Percentiles rank a stretch among this genome's conserved stretches.
phyloP scores from a whole-genome alignment of 768 basidiomycete species.

The Suillus decipiens region DNA sequence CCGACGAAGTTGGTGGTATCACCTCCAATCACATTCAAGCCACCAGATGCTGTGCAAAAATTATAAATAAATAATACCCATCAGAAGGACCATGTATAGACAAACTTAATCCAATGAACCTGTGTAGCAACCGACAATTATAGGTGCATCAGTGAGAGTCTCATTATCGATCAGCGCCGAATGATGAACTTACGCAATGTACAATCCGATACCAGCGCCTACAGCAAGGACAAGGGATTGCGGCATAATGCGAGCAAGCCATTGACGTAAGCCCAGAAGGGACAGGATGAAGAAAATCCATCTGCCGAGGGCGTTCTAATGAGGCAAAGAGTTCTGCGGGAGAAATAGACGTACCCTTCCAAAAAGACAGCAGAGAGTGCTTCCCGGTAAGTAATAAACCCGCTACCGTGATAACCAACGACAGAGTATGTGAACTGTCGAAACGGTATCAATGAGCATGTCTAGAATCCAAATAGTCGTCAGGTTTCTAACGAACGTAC shows the following conservation, averaged over 20 bases:
- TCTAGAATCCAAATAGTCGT: background rate
- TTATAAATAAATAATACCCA: slow-evolving; percentile 6
- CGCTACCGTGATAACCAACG: slow-evolving; percentile 79
- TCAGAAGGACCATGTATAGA: background rate
- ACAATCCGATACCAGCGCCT: slow-evolving; percentile 85
- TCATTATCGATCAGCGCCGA: slow-evolving; percentile 2
- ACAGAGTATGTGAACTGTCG: slow-evolving; percentile 82
- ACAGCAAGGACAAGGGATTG: slow-evolving; percentile 84
- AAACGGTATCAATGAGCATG: slow-evolving; percentile 6
- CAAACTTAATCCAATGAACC: slow-evolving; percentile 76
- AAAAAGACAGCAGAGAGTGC: slow-evolving; percentile 85
- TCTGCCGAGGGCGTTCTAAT: slow-evolving; percentile 35
- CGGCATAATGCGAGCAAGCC: slow-evolving; percentile 87
- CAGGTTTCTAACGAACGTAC: slow-evolving; percentile 40
- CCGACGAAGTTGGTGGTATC: slow-evolving; percentile 69
- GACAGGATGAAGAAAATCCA: slow-evolving; percentile 84
- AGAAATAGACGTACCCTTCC: slow-evolving; percentile 61
- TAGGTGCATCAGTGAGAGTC: slow-evolving; percentile 16
- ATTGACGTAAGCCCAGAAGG: slow-evolving; percentile 82
- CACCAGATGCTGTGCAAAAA: slow-evolving; percentile 50
- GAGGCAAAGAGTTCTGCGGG: background rate
- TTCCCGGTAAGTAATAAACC: slow-evolving; percentile 71
- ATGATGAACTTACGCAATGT: slow-evolving; percentile 65
- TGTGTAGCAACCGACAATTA: slow-evolving; percentile 27
- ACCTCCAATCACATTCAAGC: slow-evolving; percentile 77